These are phyloP conservation scores for Paracorniculantispora psalliotae DNA, from an alignment of 2,329 filamentous ascomycete species.

Conservation along the genomic window DNA sequence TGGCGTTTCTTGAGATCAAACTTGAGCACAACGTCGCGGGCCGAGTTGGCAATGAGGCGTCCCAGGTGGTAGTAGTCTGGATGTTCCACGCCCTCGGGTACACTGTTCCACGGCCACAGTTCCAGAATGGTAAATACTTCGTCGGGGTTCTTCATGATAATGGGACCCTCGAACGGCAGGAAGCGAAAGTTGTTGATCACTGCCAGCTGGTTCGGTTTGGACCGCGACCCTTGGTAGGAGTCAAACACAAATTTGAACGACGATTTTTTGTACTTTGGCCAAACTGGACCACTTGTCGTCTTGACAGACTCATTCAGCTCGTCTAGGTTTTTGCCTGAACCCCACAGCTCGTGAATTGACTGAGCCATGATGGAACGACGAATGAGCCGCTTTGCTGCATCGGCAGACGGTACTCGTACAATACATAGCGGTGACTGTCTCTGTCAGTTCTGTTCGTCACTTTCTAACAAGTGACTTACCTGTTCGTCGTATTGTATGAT, in stretches of 20 bases:
- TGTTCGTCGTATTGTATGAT: slow-evolving; percentile 69
- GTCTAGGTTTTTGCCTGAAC: slow-evolving; percentile 60
- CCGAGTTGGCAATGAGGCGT: slow-evolving; percentile 61
- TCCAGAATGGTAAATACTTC: slow-evolving; percentile 78
- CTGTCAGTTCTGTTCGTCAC: slow-evolving; percentile 19
- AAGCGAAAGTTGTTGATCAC: slow-evolving; percentile 82
- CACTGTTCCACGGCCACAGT: slow-evolving; percentile 60
- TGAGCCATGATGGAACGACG: slow-evolving; percentile 75
- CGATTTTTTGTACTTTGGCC: slow-evolving; percentile 57
- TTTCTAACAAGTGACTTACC: slow-evolving; percentile 46
- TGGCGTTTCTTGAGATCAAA: slow-evolving; percentile 89
- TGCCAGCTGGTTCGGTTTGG: slow-evolving; percentile 55
- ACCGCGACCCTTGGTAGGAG: slow-evolving; percentile 70
- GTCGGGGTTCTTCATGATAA: slow-evolving; percentile 69
- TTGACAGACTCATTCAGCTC: slow-evolving; percentile 64
- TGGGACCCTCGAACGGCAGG: slow-evolving; percentile 70
- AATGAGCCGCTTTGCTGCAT: slow-evolving; percentile 62
- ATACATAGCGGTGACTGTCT: slow-evolving; percentile 80
- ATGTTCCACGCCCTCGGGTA: slow-evolving; percentile 42
- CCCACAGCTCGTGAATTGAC: slow-evolving; percentile 88
- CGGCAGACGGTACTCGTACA: slow-evolving; percentile 60
- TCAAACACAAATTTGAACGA: slow-evolving; percentile 86
- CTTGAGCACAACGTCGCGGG: slow-evolving; percentile 61
- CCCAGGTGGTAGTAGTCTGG: slow-evolving; percentile 65
- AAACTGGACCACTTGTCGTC: slow-evolving; percentile 50